Conservation (phyloP, 73 alveolate species). For the Blepharisma stoltei region DNA sequence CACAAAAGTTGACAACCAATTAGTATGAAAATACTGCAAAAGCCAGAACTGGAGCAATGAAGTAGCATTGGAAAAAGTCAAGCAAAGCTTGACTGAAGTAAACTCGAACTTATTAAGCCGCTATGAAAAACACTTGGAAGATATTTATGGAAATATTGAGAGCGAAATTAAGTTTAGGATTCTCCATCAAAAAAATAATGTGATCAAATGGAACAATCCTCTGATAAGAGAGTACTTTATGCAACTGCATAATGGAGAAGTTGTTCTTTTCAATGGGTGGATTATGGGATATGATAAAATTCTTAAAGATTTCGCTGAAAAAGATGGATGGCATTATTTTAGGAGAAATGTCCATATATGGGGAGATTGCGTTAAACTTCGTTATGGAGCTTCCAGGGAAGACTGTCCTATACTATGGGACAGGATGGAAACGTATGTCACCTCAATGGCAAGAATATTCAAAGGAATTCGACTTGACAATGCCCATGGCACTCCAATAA, state of each 20-base stretch:
- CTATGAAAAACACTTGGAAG: conserved; percentile 18
- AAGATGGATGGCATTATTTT: conserved; percentile 38
- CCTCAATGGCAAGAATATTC: conserved; percentile 34
- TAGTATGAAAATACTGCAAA: conserved; percentile 23
- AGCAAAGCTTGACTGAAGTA: neutral
- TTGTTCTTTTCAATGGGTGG: conserved; percentile 1
- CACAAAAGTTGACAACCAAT: neutral
- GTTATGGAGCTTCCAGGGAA: conserved; percentile 32
- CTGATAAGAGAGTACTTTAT: neutral
- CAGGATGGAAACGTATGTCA: conserved; percentile 29
- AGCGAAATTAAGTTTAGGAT: neutral
- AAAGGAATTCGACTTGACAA: conserved; percentile 37
- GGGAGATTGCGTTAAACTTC: conserved; percentile 31
- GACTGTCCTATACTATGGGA: conserved; percentile 31
- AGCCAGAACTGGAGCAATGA: neutral
- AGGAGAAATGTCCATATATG: conserved; percentile 38
- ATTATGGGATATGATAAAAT: conserved; percentile 46
- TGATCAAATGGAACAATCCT: neutral
- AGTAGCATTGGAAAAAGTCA: neutral
- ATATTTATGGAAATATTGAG: conserved; percentile 1
- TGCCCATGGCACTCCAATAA: conserved; percentile 34
- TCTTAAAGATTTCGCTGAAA: conserved; percentile 44
- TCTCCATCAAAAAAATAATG: neutral
- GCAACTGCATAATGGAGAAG: conserved; percentile 3
- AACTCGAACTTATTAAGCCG: neutral